A percentile compares a stretch with the other conserved stretches of the same genome.
These are phyloP conservation scores for Apiospora saccharicola DNA, from an alignment of 2,329 filamentous ascomycete species.

Conservation along the genomic window DNA sequence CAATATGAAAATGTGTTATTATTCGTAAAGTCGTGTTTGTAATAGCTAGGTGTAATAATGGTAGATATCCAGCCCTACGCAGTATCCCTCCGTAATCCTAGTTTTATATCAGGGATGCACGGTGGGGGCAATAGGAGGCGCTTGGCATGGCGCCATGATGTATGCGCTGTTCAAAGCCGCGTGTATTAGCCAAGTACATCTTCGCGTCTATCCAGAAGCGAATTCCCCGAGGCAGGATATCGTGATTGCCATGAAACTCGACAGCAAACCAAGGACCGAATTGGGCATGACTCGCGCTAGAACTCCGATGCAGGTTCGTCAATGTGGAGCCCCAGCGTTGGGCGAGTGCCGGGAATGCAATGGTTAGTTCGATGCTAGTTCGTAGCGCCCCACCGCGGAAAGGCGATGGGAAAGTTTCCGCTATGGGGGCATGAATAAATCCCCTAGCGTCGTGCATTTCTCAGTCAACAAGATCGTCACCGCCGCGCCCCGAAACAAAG, in stretches of 20 bases:
- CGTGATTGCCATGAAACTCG: not conserved
- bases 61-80: not conserved
- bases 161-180: not conserved
- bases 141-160: not conserved
- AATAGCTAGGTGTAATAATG: not conserved
- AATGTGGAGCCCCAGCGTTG: not conserved
- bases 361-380: not conserved
- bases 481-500: not conserved
- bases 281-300: not conserved
- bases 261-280: not conserved
- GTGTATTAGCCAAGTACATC: not conserved
- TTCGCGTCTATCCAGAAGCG: not conserved
- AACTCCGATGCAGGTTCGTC: not conserved
- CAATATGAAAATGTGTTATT: not conserved
- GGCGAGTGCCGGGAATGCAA: constrained; percentile 3
- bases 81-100: too few species aligned
- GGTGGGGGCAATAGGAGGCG: not conserved
- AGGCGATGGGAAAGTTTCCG: not conserved
- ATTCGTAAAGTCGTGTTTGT: not conserved
- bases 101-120: not conserved
- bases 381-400: not conserved
- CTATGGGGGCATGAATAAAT: constrained; percentile 4
- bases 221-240: not conserved
- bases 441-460: not conserved
- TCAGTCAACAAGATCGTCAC: not conserved